Evolutionary conservation across 257 asterid species (phyloP), one percentile per base, ranked within the genome.

Genomic region (Salvia rosmarinus): DNA sequence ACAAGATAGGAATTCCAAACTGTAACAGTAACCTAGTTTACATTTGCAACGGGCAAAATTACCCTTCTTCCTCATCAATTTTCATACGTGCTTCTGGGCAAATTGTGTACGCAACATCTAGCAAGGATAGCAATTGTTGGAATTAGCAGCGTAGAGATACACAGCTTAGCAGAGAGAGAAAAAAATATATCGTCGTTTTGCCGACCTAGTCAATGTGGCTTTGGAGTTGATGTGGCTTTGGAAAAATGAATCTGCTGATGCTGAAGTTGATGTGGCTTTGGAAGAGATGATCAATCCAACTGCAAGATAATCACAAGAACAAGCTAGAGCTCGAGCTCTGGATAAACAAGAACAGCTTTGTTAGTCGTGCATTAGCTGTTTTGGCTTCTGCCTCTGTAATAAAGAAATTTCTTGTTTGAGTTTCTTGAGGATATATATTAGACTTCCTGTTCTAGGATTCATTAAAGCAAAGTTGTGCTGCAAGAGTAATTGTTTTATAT

Each of bases 331-430:
- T 77, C 86, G 82, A 77, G 95, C 95, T 56, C 71, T 85, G 65
- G 91, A 91, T 75, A 91, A 89, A 75, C 82, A 79, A 73, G 96
- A 87, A 82, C 87, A 89, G 74, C 96, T 91, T 79, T 89, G 96
- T 81, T 64, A 91, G 98, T 71, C 94, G 85, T 25, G 96, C 98
- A 71, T 83, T 89, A 78, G 96, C 96, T 80, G 92, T 91, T 79
- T 78, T 91, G 42, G 95, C 98, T 74, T 88, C 98, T 72, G 96
- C 98, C 58, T 89, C 98, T 58, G 96, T 89, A 88, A 86, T 64
- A 40, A 79, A 10, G 4, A 62, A 52, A 42, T 50, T 50, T 74
- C 44, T 57, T 57, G 39, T 70, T 65, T 69, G 56, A 69, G 61
- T 74, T 64, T 67, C 66, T 77, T 74, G 39, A 21, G 17, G 39